A percentile compares a stretch with the other conserved stretches of the same genome.
Conservation (phyloP, 805 yeast genomes). For the Helenozyma baotianmanensis region DNA sequence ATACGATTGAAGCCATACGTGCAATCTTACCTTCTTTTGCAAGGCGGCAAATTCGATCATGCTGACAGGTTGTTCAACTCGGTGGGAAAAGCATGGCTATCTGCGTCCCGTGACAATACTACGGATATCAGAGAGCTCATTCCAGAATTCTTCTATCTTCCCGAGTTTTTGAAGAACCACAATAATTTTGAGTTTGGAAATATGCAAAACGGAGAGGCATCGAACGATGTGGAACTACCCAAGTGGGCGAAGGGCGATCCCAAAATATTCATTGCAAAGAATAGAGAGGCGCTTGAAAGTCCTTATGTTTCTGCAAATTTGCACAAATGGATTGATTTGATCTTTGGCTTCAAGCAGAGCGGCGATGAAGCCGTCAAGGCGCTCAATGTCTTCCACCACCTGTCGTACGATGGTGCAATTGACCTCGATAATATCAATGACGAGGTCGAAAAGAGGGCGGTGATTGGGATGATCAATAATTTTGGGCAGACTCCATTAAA, state of each 20-base stretch:
- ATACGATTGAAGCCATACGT: constrained; percentile 79
- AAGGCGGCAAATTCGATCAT: constrained; percentile 86
- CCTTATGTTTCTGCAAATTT: constrained; percentile 71
- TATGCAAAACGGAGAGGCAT: constrained; percentile 56
- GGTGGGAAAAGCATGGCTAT: constrained; percentile 71
- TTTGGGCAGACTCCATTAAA: constrained; percentile 88
- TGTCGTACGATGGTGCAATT: constrained; percentile 81
- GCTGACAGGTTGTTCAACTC: constrained; percentile 80
- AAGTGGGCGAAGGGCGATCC: constrained; percentile 84
- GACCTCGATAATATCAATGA: constrained; percentile 71
- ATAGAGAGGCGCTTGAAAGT: constrained; percentile 81
- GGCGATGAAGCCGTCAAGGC: constrained; percentile 66
- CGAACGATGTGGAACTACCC: constrained; percentile 67
- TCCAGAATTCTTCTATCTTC: constrained; percentile 81
- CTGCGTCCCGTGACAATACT: constrained; percentile 73
- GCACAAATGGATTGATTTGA: constrained; percentile 80
- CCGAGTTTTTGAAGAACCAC: constrained; percentile 67
- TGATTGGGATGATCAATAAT: constrained; percentile 82
- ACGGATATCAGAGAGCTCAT: constrained; percentile 85
- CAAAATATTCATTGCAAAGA: constrained; percentile 62
- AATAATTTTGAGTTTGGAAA: constrained; percentile 68
- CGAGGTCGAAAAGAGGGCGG: constrained; percentile 67
- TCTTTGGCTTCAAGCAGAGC: constrained; percentile 76
- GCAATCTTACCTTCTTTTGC: constrained; percentile 69
- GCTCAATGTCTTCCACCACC: constrained; percentile 75